These are phyloP conservation scores for Sonneratia alba DNA, from an alignment of 345 rosid genomes.

Conservation along the genomic window DNA sequence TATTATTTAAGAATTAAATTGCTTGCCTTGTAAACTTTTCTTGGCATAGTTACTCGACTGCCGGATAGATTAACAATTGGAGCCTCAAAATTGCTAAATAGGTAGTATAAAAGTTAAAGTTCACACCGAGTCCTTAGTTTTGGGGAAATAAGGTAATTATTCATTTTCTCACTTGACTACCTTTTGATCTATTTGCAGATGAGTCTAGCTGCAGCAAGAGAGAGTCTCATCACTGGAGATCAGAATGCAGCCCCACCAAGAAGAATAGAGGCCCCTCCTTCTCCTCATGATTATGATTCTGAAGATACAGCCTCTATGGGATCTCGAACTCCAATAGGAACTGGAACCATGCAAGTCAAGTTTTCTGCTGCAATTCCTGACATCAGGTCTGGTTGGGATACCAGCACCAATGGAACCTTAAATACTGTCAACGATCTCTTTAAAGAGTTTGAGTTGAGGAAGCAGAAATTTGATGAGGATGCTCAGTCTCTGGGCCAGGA, in stretches of 20 bases:
- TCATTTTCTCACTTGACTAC: background rate
- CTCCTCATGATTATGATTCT: conserved; percentile 56
- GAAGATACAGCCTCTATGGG: conserved; percentile 58
- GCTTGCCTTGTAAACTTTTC: background rate
- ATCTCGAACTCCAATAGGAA: conserved; percentile 52
- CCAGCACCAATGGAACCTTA: conserved; percentile 44
- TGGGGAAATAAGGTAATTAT: background rate
- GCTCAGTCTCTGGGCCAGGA: conserved; percentile 43
- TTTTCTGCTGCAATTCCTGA: conserved; percentile 27
- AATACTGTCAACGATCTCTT: conserved; percentile 41
- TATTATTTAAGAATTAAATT: background rate
- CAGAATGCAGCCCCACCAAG: conserved; percentile 31
- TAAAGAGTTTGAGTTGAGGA: conserved; percentile 70
- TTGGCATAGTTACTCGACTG: background rate
- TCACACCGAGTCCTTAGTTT: too few relatives aligned
- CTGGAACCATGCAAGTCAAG: conserved; percentile 45
- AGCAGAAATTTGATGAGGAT: conserved; percentile 56
- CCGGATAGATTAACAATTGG: background rate
- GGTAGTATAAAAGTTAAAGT: background rate
- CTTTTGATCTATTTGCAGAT: conserved; percentile 30
- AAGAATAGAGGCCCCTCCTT: conserved; percentile 39
- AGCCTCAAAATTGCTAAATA: background rate
- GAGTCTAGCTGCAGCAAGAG: conserved; percentile 74
- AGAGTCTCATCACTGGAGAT: conserved; percentile 53
- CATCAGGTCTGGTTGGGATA: conserved; percentile 38